Evolutionary conservation across 2,329 filamentous ascomycete species (phyloP).

Genomic region (Monilinia laxa): DNA sequence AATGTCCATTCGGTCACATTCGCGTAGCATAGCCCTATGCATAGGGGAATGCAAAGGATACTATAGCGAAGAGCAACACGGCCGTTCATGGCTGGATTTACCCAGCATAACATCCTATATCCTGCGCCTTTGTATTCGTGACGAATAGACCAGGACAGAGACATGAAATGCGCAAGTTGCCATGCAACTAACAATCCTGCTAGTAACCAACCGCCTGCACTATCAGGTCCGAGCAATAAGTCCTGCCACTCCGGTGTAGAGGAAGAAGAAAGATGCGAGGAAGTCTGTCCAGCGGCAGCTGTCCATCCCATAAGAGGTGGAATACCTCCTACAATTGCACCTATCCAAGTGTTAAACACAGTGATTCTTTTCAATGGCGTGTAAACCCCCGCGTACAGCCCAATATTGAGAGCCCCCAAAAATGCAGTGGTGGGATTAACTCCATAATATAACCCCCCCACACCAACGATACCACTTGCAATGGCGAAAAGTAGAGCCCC

Average conservation of each 20-base stretch:
- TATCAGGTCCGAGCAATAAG: constrained; percentile 68
- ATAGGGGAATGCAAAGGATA: constrained; percentile 81
- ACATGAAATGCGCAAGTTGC: constrained; percentile 99
- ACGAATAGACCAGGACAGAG: constrained; percentile 81
- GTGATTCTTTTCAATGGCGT: constrained; percentile 88
- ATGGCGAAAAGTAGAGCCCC: constrained; percentile 77
- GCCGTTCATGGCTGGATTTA: constrained; percentile 79
- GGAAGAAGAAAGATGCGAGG: constrained; percentile 65
- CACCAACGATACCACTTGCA: constrained; percentile 67
- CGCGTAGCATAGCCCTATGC: constrained; percentile 72
- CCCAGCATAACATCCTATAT: constrained; percentile 77
- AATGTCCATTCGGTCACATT: constrained; percentile 87
- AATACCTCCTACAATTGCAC: constrained; percentile 87
- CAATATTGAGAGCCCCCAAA: constrained; percentile 80
- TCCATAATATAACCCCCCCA: constrained; percentile 76
- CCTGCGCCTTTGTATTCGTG: constrained; percentile 79
- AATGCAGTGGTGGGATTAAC: constrained; percentile 92
- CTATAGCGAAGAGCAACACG: constrained; percentile 88
- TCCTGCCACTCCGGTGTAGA: constrained; percentile 70
- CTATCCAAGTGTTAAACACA: constrained; percentile 90
- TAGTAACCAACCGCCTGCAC: constrained; percentile 82
- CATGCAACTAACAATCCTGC: constrained; percentile 84
- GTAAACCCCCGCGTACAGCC: constrained; percentile 87
- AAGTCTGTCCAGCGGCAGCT: constrained; percentile 85
- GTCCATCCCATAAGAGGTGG: constrained; percentile 98